A percentile compares a stretch with the other conserved stretches of the same genome.
Conservation (phyloP, 139 green algal species). For the Mesostigma viride region DNA sequence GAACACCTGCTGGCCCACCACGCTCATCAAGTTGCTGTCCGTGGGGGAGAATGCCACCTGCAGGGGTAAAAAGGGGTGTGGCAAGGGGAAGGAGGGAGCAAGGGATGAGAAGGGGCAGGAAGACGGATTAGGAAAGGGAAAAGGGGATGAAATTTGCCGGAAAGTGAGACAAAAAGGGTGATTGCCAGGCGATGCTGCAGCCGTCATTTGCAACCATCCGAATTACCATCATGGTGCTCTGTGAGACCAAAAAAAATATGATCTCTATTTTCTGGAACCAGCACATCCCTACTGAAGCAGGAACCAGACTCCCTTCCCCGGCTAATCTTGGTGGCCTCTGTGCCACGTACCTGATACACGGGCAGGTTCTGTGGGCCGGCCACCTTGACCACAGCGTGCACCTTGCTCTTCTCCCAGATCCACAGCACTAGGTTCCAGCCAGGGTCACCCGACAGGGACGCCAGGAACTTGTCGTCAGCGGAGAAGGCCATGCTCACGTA, state of each 20-base stretch:
- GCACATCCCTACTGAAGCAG: no score
- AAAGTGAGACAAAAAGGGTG: no score
- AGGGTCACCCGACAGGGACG: slow-evolving; percentile 61
- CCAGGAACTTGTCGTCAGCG: slow-evolving; percentile 63
- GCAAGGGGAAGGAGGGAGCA: background rate
- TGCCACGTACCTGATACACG: slow-evolving; percentile 35
- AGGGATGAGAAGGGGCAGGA: no score
- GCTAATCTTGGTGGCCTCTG: no score
- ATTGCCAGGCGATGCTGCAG: no score
- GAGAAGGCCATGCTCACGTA: slow-evolving; percentile 74
- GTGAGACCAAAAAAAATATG: no score
- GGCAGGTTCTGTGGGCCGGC: slow-evolving; percentile 20
- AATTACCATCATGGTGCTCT: no score
- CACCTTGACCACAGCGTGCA: slow-evolving; percentile 38
- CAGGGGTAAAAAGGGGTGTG: background rate
- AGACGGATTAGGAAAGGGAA: no score
- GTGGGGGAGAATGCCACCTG: slow-evolving; percentile 42
- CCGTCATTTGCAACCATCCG: no score
- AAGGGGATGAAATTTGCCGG: no score
- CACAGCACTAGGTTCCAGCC: slow-evolving; percentile 82
- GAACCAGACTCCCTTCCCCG: no score
- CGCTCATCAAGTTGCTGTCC: slow-evolving; percentile 35
- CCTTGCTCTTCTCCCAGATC: slow-evolving; percentile 80
- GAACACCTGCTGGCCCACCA: slow-evolving; percentile 54
- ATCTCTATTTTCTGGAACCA: no score